A percentile compares a stretch with the other conserved stretches of the same genome.
Evolutionary conservation across 2,329 filamentous ascomycete species (phyloP).

Genomic region (Coniochaeta prunicola): DNA sequence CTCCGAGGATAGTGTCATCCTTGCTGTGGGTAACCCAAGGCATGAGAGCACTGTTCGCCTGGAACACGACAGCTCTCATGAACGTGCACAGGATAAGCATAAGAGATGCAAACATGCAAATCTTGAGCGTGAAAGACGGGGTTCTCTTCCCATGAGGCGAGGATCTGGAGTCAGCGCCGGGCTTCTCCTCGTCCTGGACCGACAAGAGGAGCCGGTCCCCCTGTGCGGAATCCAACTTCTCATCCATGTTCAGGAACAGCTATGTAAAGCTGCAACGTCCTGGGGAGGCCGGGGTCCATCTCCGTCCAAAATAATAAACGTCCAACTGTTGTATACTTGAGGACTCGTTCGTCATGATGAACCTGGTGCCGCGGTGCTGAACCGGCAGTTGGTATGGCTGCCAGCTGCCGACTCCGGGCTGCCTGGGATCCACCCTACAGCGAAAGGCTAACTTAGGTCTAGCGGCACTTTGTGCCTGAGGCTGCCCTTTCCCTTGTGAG

Average conservation of each 20-base stretch:
- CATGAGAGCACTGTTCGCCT: background rate
- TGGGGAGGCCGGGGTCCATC: background rate
- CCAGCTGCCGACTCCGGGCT: background rate
- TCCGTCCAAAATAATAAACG: background rate
- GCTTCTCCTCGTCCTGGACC: background rate
- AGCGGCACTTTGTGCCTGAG: background rate
- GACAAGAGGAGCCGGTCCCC: background rate
- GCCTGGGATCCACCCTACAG: background rate
- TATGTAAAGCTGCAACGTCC: background rate
- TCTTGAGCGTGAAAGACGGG: background rate
- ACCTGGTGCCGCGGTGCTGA: background rate
- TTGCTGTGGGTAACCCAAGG: background rate
- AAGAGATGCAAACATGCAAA: background rate
- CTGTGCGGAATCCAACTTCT: background rate
- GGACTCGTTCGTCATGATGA: background rate
- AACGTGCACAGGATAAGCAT: background rate
- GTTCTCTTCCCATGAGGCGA: background rate
- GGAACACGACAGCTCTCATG: background rate
- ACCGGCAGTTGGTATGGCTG: background rate
- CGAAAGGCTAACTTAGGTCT: too few relatives aligned
- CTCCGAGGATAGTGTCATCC: constrained; percentile 12
- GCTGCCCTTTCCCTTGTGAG: background rate
- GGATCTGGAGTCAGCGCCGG: background rate
- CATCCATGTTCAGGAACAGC: background rate
- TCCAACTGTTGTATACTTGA: background rate